Conservation (phyloP, 1,284 basidiomycete species). For the Tylopilus microsporus region DNA sequence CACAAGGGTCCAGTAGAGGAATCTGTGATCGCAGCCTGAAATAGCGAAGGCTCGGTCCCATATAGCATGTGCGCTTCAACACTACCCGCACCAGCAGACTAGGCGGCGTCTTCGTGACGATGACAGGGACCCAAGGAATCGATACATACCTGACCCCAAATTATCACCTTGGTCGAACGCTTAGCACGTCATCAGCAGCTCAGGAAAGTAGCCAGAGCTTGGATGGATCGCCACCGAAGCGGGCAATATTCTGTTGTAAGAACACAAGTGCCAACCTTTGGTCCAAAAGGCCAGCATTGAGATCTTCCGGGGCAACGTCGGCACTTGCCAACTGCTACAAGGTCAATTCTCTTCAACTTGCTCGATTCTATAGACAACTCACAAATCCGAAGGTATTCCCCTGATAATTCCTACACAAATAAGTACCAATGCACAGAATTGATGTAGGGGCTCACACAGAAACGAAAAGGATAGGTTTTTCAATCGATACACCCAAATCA, state of each 20-base stretch:
- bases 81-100: conserved; percentile 22
- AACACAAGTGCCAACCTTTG: conserved; percentile 55
- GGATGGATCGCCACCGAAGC: conserved; percentile 60
- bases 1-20: conserved; percentile 23
- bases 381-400: conserved; percentile 16
- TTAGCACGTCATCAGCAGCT: neutral
- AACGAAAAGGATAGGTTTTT: conserved; percentile 21
- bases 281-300: conserved; percentile 55
- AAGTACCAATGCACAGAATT: too few relatives aligned
- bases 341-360: neutral
- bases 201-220: conserved; percentile 36
- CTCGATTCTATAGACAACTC: too few relatives aligned
- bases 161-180: conserved; percentile 12
- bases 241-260: conserved; percentile 55
- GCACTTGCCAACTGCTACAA: conserved; percentile 46
- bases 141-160: conserved; percentile 21
- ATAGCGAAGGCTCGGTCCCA: conserved; percentile 4
- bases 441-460: conserved; percentile 13
- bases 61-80: conserved; percentile 15
- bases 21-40: conserved; percentile 22
- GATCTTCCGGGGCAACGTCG: conserved; percentile 43
- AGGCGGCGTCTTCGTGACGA: neutral
- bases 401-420: conserved; percentile 15
- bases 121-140: neutral
- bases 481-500: conserved; percentile 4